Evolutionary conservation across 1,284 basidiomycete genomes (phyloP).

Genomic region (Ceratobasidium sp.): DNA sequence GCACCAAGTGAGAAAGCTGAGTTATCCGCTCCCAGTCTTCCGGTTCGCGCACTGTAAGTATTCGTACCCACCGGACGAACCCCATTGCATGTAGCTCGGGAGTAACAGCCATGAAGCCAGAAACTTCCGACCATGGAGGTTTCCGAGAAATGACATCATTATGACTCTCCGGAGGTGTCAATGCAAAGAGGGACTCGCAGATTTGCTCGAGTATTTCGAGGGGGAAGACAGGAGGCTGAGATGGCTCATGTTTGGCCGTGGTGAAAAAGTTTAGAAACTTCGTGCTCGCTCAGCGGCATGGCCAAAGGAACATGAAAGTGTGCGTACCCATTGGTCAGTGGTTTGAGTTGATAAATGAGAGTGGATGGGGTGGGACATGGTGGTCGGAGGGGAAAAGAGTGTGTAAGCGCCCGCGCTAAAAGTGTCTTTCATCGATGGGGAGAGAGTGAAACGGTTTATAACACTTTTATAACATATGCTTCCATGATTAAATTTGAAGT

Average conservation of each 20-base stretch:
- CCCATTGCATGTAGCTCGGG: constrained; percentile 12
- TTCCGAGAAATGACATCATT: not conserved
- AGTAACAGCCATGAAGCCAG: constrained; percentile 5
- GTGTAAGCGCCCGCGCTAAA: no score
- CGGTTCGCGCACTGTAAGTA: not conserved
- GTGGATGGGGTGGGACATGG: not conserved
- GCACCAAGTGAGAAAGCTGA: not conserved
- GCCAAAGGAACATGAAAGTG: not conserved
- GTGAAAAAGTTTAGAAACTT: not conserved
- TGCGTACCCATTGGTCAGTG: not conserved
- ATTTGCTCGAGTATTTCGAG: constrained; percentile 36
- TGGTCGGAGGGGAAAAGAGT: no score
- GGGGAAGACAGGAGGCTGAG: constrained; percentile 5
- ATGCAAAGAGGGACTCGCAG: not conserved
- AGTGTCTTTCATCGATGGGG: no score
- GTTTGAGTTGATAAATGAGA: not conserved
- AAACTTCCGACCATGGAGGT: not conserved
- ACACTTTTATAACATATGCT: no score
- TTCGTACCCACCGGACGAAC: constrained; percentile 11
- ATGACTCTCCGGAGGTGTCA: not conserved
- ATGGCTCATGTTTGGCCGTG: not conserved
- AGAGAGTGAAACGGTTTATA: no score
- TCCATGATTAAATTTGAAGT: no score
- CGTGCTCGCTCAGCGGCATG: not conserved
- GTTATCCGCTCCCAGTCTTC: constrained; percentile 4